Evolutionary conservation across 164 flowering plant species (phyloP), one percentile per base, ranked within the genome.

Genomic region (Tetrastigma voinierianum): DNA sequence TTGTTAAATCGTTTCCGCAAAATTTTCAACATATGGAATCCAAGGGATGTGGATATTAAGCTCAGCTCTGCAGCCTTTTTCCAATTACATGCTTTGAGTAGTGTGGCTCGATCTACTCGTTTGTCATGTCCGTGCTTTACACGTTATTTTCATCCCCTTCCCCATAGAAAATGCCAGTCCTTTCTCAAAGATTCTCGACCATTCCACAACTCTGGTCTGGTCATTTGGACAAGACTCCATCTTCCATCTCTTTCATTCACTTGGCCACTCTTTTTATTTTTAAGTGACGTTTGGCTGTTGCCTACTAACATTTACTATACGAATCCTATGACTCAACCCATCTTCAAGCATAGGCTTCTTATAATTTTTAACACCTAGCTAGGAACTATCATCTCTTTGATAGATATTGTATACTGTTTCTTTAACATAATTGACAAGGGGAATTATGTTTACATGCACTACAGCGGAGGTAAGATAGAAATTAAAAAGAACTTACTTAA

Each of bases 121-220:
- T n/a, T 57, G 70, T 59, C 64, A 18, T 59, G 46, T 67, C 57
- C 25, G 14, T 49, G 14, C 47, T 67, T 57, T 57, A 48, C 69
- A 57, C 0, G 70, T 58, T 58, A 14, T 49, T 44, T 32, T 59
- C 70, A 58, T 43, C 18, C 14, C 23, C 48, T 32, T 23, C 51
- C 1, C 10, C 43, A 11, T 40, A 55, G 13, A 25, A 21, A 44
- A 4, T 18, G 45, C 52, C 61, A 46, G n/a, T 18, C 55, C 1
- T 10, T 45, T 16, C 10, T 17, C n/a, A 52, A 54, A 45, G 7
- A 55, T 6, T 55, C 46, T 55, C 19, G 8, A 21, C 21, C 40
- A 65, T 54, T 44, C 32, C 47, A 15, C 0, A 61, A 1, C 55
- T 60, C 45, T 43, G 16, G 13, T 18, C 21, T 17, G 16, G 9